Evolutionary conservation across 139 green algal species (phyloP).

Genomic region (Microglena sp.): DNA sequence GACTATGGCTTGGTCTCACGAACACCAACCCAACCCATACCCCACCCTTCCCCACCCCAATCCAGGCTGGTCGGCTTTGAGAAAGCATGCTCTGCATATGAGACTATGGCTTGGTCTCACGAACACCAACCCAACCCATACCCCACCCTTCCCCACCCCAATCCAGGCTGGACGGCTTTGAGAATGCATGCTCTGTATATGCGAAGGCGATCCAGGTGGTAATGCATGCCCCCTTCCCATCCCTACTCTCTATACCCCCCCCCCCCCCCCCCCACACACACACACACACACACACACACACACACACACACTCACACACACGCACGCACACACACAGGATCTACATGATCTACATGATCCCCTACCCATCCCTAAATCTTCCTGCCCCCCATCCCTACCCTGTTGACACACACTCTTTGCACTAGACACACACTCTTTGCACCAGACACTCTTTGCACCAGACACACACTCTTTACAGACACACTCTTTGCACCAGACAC

Average conservation of each 20-base stretch:
- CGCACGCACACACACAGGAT: background rate
- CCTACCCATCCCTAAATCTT: background rate
- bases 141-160: too few species aligned
- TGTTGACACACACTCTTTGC: background rate
- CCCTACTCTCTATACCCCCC: background rate
- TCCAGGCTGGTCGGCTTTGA: background rate
- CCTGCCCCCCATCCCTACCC: background rate
- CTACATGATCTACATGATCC: background rate
- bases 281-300: too few species aligned
- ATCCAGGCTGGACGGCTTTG: conserved; percentile 60
- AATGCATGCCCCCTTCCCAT: background rate
- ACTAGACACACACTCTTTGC: background rate
- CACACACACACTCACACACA: background rate
- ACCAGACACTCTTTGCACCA: too few species aligned
- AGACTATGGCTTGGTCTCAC: background rate
- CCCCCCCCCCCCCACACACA: background rate
- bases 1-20: background rate
- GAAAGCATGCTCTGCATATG: background rate
- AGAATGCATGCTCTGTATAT: conserved; percentile 63
- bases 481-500: too few species aligned
- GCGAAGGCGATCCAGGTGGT: conserved; percentile 53
- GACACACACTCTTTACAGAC: too few species aligned
- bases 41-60: background rate
- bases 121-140: background rate
- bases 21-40: background rate